phyloP scores from a whole-genome alignment of 139 green algal genomes.

The Coelastrella sp. region DNA sequence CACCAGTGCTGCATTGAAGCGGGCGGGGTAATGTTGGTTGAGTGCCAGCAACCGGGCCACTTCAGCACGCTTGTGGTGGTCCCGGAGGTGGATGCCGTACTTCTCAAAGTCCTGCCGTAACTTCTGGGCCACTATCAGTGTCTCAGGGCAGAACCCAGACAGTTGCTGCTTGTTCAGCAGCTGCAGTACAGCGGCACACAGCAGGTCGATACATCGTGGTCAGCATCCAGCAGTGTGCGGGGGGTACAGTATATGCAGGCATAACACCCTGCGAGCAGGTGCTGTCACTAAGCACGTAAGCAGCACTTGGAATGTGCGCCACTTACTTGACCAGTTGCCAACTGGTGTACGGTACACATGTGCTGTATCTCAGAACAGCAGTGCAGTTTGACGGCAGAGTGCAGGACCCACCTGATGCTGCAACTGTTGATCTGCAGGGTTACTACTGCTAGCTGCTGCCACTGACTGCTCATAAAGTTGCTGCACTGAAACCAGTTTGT shows the following conservation, averaged over 20 bases:
- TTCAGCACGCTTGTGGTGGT: neutral
- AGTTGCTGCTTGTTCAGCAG: constrained; percentile 40
- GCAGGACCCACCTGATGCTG: neutral
- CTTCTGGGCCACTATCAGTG: constrained; percentile 46
- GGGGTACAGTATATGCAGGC: no score
- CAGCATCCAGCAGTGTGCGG: no score
- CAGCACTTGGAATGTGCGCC: no score
- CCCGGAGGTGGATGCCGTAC: constrained; percentile 56
- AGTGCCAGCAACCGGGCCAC: constrained; percentile 51
- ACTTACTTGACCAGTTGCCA: no score
- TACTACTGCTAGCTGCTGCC: constrained; percentile 32
- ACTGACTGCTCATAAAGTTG: neutral
- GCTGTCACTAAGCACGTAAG: no score
- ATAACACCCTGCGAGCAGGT: no score
- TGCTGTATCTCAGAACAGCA: no score
- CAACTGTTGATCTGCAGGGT: neutral
- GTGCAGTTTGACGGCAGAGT: no score
- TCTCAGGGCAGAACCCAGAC: constrained; percentile 46
- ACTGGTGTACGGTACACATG: no score
- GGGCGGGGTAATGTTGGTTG: constrained; percentile 56
- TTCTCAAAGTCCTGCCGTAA: constrained; percentile 63
- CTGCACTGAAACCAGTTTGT: constrained; percentile 42
- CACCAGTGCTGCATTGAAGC: constrained; percentile 64
- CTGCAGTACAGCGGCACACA: neutral
- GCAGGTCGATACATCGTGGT: no score